Base-by-base conservation (phyloP, 78 protist genomes). In the Planoprotostelium fungivorum region DNA sequence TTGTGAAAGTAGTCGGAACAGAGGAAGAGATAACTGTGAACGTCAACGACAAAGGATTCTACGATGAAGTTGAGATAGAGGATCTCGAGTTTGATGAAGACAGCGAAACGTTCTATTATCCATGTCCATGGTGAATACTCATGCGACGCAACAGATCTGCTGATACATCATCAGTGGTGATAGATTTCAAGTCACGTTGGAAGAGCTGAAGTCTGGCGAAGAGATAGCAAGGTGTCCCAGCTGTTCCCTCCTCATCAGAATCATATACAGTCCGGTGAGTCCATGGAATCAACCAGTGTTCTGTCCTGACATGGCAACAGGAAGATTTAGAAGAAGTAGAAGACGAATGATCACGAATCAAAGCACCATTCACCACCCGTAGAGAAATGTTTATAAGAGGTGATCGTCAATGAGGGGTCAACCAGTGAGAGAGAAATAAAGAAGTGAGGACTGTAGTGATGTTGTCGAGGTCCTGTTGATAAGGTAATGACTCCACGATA, bases 31-130 rank as follows among this genome's bases (percentile, higher is more conserved):
- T 51, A 25, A 51, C 73, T 5, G 73, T 51, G 73, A 51, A 51
- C 73, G 73, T 51, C 16, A 51, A 51, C 5, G 73, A 51, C 31
- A 51, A 51, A 5, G 73, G 73, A 37, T 92, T 88, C 36, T 92
- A 92, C 51, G 94, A 92, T 88, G 94, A 92, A 84, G 84, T 92
- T 34, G 94, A 92, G 35, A 92, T 92, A 38, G 94, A 92, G 31
- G 94, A 92, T 92, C 86, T 92, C 91, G 94, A 92, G 23, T 92
- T 92, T 63, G 86, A 92, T 63, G 94, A 92, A 88, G 94, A 92
- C 0, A 91, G 88, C 83, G 34, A 91, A 34, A 87, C 88, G 31
- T 92, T 92, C 88, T 92, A 88, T 51, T 92, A 92, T 63, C 94
- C 94, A 16, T 92, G 94, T 85, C 94, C 94, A 36, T 92, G 94